These are phyloP conservation scores for Pleurotus pulmonarius DNA, from an alignment of 768 basidiomycete genomes.

Conservation along the genomic window DNA sequence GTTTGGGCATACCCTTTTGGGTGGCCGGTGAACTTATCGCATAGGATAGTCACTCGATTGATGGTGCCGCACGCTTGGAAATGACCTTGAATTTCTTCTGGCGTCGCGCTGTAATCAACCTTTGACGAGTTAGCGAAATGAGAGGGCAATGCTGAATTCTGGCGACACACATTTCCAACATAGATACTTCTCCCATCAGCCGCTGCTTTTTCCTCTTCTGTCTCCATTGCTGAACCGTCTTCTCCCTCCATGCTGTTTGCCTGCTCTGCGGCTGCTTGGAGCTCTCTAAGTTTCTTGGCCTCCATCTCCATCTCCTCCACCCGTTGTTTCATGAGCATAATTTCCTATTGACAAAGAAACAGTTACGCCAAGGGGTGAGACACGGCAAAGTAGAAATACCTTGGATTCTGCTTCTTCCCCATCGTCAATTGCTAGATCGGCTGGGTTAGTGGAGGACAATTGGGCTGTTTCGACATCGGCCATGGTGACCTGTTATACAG, in stretches of 20 bases:
- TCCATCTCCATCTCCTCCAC: constrained; percentile 93
- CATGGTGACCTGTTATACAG: constrained; percentile 31
- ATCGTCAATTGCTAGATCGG: constrained; percentile 46
- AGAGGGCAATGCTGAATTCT: constrained; percentile 10
- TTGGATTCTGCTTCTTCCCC: constrained; percentile 64
- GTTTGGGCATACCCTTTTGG: constrained; percentile 78
- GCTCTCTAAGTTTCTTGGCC: constrained; percentile 81
- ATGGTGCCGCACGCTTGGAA: constrained; percentile 98
- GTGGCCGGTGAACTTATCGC: constrained; percentile 99
- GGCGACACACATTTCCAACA: constrained; percentile 86
- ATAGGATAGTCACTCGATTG: constrained; percentile 97
- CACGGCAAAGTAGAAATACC: constrained; percentile 25
- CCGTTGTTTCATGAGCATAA: constrained; percentile 85
- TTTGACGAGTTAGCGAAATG: constrained; percentile 25
- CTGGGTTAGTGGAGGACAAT: not conserved
- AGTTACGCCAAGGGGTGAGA: constrained; percentile 9
- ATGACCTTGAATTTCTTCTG: constrained; percentile 96
- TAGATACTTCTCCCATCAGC: constrained; percentile 89
- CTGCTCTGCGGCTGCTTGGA: constrained; percentile 75
- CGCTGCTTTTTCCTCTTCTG: constrained; percentile 79
- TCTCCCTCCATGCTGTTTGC: constrained; percentile 45
- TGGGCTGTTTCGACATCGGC: constrained; percentile 40
- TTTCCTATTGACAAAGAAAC: constrained; percentile 53
- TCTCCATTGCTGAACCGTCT: constrained; percentile 57
- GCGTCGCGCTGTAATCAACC: constrained; percentile 97